Conservation (phyloP, 1,284 basidiomycete species). For the Trichosporon sp. region DNA sequence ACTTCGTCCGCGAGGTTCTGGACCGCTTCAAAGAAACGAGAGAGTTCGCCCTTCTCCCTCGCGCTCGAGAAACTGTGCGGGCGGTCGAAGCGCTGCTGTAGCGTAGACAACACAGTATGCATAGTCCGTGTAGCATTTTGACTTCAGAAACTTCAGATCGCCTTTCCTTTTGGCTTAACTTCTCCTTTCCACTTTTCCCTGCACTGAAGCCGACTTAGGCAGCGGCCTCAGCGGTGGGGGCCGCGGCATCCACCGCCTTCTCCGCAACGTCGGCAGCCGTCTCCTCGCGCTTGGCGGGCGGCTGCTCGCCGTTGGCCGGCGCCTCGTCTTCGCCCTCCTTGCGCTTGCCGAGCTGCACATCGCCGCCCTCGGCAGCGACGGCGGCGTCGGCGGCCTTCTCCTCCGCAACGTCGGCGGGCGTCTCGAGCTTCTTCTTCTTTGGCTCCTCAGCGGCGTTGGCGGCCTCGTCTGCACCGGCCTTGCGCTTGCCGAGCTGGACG, state of each 20-base stretch:
- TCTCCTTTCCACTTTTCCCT: background rate
- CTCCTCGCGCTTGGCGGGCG: constrained; percentile 2
- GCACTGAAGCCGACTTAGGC: background rate
- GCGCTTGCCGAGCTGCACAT: constrained; percentile 1
- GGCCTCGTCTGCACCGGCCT: constrained; percentile 18
- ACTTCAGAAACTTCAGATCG: background rate
- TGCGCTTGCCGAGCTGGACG: constrained; percentile 22
- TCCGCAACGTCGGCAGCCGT: background rate
- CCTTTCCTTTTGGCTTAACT: background rate
- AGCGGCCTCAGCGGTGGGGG: background rate
- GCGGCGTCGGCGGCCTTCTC: background rate
- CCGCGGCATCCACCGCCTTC: background rate
- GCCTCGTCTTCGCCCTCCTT: constrained; percentile 4
- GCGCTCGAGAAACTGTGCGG: constrained; percentile 20
- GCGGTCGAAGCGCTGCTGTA: constrained; percentile 26
- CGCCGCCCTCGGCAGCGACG: no score
- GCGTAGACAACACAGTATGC: background rate
- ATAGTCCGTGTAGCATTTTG: background rate
- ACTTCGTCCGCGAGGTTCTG: constrained; percentile 27
- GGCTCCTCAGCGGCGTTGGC: constrained; percentile 10
- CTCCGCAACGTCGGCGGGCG: constrained; percentile 1
- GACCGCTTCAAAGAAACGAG: constrained; percentile 22
- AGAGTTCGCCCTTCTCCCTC: constrained; percentile 31
- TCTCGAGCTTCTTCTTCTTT: constrained; percentile 11
- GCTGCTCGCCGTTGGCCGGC: constrained; percentile 1